Conservation (phyloP, 2,329 filamentous ascomycete genomes). For the Fusarium nodosum region DNA sequence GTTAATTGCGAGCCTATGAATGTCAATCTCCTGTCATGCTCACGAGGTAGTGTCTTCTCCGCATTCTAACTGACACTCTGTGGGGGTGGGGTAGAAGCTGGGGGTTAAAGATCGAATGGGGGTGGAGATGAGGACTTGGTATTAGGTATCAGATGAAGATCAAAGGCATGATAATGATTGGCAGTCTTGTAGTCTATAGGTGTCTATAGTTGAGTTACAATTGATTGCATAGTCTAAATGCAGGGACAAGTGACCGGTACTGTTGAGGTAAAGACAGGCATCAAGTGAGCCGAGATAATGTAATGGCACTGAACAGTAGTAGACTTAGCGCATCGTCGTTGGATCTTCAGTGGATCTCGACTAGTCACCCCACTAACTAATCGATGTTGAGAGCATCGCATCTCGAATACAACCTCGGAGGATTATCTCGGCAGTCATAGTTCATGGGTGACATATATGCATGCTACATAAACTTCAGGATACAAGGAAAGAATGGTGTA, state of each 20-base stretch:
- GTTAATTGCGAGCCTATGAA: slow-evolving; percentile 5
- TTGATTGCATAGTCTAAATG: too few relatives aligned
- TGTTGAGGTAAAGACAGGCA: not conserved
- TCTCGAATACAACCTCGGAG: not conserved
- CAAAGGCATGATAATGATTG: too few relatives aligned
- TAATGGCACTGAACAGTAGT: too few relatives aligned
- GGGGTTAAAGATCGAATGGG: slow-evolving; percentile 29
- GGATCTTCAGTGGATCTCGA: not conserved
- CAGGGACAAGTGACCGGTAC: too few relatives aligned
- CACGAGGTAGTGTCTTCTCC: slow-evolving; percentile 24
- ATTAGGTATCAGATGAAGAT: too few relatives aligned
- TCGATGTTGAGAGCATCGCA: not conserved
- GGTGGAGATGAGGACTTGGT: slow-evolving; percentile 17
- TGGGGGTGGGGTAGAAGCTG: slow-evolving; percentile 39
- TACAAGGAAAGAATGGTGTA: too few relatives aligned
- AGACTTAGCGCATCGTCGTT: not conserved
- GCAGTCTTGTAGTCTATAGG: too few relatives aligned
- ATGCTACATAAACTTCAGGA: not conserved
- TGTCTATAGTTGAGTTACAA: too few relatives aligned
- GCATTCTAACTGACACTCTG: slow-evolving; percentile 33
- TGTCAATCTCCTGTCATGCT: not conserved
- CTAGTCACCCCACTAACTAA: not conserved
- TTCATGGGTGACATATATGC: not conserved
- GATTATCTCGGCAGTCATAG: not conserved
- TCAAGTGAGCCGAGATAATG: not conserved